These are phyloP conservation scores for Phaseolus coccineus DNA, from an alignment of 331 rosid genomes.

Conservation along the genomic window DNA sequence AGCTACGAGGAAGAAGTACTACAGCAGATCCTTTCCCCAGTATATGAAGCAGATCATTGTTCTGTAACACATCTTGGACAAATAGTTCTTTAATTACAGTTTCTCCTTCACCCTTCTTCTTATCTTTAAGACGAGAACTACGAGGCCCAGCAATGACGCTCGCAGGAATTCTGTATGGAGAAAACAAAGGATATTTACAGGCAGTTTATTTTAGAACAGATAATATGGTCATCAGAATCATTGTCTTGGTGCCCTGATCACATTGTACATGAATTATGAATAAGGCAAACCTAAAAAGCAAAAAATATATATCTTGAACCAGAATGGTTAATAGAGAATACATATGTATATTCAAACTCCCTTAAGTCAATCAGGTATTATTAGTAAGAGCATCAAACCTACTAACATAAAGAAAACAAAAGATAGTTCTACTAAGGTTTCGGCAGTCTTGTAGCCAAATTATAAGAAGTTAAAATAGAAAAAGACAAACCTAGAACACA, in stretches of 20 bases:
- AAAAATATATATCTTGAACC: conserved; percentile 6
- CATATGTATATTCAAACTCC: conserved; percentile 12
- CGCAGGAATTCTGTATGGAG: conserved; percentile 64
- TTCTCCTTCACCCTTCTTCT: conserved; percentile 91
- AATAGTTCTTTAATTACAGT: conserved; percentile 81
- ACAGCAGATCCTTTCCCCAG: conserved; percentile 74
- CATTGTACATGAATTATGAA: conserved; percentile 17
- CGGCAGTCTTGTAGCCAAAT: conserved; percentile 28
- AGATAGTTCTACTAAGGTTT: conserved; percentile 14
- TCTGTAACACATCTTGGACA: conserved; percentile 68
- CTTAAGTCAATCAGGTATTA: conserved; percentile 14
- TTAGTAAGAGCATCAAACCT: conserved; percentile 23
- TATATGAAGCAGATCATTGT: conserved; percentile 75
- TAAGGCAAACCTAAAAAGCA: neutral
- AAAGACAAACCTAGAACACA: conserved; percentile 83
- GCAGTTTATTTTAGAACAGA: conserved; percentile 33
- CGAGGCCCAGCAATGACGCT: conserved; percentile 69
- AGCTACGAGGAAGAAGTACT: conserved; percentile 85
- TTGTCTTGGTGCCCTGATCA: conserved; percentile 32
- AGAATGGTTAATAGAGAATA: conserved; percentile 26
- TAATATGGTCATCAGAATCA: conserved; percentile 39
- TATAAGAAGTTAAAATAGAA: conserved; percentile 35
- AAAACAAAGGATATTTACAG: conserved; percentile 46
- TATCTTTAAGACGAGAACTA: conserved; percentile 92
- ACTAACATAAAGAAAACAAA: conserved; percentile 32